Percentiles rank a stretch among this genome's conserved stretches.
Evolutionary conservation across 2,329 filamentous ascomycete genomes (phyloP).

Genomic region (Alternaria arborescens): DNA sequence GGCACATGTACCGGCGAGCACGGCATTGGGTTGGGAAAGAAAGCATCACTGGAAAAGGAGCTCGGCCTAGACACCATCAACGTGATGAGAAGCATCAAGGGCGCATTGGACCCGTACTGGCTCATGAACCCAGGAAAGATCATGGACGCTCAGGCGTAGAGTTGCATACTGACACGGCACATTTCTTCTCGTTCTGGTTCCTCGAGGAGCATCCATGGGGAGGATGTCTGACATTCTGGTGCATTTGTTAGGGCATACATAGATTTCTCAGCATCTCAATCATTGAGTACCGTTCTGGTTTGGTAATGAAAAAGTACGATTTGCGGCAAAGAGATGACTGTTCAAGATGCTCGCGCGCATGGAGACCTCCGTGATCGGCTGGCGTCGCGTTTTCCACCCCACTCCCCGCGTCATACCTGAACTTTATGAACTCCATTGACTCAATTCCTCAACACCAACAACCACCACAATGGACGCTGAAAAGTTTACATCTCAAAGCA

Average conservation of each 20-base stretch:
- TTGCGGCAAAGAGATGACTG: background rate
- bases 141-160: conserved; percentile 65
- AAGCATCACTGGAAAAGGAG: conserved; percentile 79
- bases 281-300: background rate
- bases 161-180: background rate
- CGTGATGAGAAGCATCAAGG: conserved; percentile 86
- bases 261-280: background rate
- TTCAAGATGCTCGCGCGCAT: background rate
- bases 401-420: conserved; percentile 36
- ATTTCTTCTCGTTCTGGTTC: conserved; percentile 6
- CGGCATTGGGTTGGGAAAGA: conserved; percentile 86
- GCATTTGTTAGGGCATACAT: conserved; percentile 16
- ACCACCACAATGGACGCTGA: conserved; percentile 54
- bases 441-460: conserved; percentile 26
- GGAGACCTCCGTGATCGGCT: conserved; percentile 35
- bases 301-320: conserved; percentile 2
- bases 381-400: conserved; percentile 33
- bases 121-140: conserved; percentile 94
- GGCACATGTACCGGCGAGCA: conserved; percentile 93
- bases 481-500: conserved; percentile 51
- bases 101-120: conserved; percentile 84
- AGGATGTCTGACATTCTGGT: conserved; percentile 26
- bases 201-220: conserved; percentile 28
- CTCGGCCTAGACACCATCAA: conserved; percentile 80
- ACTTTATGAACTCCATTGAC: conserved; percentile 33